Base-by-base conservation (phyloP, 192 early-diverging fungal genomes). In the Rhizophlyctis rosea region DNA sequence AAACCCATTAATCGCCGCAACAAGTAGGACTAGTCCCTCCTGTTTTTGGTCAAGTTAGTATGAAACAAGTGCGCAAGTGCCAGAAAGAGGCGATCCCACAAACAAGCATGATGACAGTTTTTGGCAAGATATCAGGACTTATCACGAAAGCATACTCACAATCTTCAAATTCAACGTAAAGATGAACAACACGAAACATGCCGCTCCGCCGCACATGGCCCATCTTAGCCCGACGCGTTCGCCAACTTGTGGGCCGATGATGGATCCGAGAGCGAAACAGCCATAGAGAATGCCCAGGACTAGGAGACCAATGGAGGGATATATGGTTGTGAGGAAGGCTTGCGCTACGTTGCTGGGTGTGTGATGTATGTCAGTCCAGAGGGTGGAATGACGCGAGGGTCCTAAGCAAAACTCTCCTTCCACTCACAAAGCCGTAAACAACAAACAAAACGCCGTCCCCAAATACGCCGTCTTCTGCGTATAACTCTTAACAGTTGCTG, bases 311-410 rank as follows among this genome's bases (percentile, higher is more conserved):
- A 69, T 55, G 33, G 23, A 13, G 0, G 67, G 67, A 29, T 57
- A 69, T 9, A 69, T 16, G 1, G 59, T 27, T 9, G 67, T 69
- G 13, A 69, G 32, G 53, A 55, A 63, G 0, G 67, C 29, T 56
- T 69, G 67, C 23, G 51, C 67, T 21, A 69, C 67, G 39, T 69
- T 69, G 48, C 65, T 67, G 54, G 25, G 4, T n/a, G 34, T n/a
- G 18, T 21, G 14, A 16, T 0, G 35, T 57, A n/a, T 1, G 0
- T 35, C 27, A 33, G 5, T 59, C 23, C 14, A 4, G 3, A 35
- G 9, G 21, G 54, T 34, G 3, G 27, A 54, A 3, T 30, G 18
- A 29, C 24, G 27, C 34, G 50, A 25, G 25, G 59, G 30, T 1
- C 25, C 1, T 18, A 50, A n/a, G 11, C 14, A 62, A 1, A 0